Evolutionary conservation across 2,329 filamentous ascomycete genomes (phyloP), one percentile per base, ranked within the genome.

Genomic region (Myriosclerotinia curreyana): DNA sequence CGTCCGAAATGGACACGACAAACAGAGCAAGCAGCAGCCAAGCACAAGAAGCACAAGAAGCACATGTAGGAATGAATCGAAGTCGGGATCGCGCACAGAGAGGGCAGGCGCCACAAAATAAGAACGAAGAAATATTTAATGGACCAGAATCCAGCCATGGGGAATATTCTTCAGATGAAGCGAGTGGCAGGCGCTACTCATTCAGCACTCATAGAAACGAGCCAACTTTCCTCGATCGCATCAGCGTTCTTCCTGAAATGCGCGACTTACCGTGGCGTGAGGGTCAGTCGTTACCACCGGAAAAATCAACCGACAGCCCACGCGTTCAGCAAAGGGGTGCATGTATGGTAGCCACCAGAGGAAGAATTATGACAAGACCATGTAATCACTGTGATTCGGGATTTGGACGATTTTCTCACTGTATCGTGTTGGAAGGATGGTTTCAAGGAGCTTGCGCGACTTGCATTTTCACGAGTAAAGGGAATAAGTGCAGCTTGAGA

Each of bases 381-480:
- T 73, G 71, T 59, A 62, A 61, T 3, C 69, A 69, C 60, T 73
- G 71, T 60, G 65, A 67, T 9, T 55, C 55, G 14, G 69, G 70
- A 11, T 68, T 65, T 64, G 71, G 71, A 3, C 62, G 69, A 12
- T 72, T 73, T 44, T 65, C 68, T 20, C 40, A 68, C 11, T 73
- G 71, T 53, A 66, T 72, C 25, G 69, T 67, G 2, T 20, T 72
- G 60, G 66, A 67, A 9, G 49, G 66, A 42, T 73, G 68, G 68
- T 73, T 71, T 64, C 68, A 71, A 36, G 71, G 71, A 42, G 69
- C 69, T 25, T 73, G 71, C 61, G 61, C 67, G 22, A 66, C 67
- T 48, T 73, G 71, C 56, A 66, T 70, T 6, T 72, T 71, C 53
- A 71, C 67, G 11, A 69, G 67, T 14, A 72, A 70, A 49, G 69